Evolutionary conservation across 345 rosid species (phyloP).

Genomic region (Populus deltoides): DNA sequence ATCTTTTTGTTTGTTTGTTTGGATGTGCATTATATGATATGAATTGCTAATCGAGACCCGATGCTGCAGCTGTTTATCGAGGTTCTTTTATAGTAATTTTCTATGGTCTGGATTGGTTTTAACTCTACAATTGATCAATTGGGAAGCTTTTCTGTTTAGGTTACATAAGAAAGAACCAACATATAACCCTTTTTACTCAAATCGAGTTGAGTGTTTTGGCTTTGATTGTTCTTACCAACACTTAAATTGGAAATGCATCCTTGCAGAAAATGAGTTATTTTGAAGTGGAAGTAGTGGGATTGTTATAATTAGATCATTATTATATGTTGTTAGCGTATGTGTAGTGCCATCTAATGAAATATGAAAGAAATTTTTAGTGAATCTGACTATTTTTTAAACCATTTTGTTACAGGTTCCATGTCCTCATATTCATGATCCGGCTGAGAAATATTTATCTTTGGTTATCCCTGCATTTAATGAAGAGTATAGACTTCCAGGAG

Average conservation of each 20-base stretch:
- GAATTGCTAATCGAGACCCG: background rate
- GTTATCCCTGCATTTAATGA: slow-evolving; percentile 91
- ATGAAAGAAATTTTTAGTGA: background rate
- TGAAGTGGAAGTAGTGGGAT: background rate
- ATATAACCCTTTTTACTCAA: background rate
- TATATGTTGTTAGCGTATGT: background rate
- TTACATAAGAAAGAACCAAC: background rate
- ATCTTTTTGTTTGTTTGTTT: background rate
- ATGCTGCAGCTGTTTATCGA: background rate
- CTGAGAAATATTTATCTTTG: slow-evolving; percentile 76
- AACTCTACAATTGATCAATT: background rate
- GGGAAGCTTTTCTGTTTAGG: background rate
- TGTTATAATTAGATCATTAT: background rate
- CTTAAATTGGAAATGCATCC: background rate
- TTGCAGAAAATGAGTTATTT: background rate
- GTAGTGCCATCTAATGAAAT: background rate
- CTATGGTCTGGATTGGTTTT: background rate
- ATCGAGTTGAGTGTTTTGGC: background rate
- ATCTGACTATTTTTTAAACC: background rate
- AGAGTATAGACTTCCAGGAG: slow-evolving; percentile 85
- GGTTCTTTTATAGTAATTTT: background rate
- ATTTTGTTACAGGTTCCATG: slow-evolving; percentile 56
- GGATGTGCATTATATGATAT: background rate
- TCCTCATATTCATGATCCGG: slow-evolving; percentile 62
- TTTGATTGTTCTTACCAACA: background rate